Evolutionary conservation across 192 early-diverging fungal genomes (phyloP).

Genomic region (Coemansia sp.): DNA sequence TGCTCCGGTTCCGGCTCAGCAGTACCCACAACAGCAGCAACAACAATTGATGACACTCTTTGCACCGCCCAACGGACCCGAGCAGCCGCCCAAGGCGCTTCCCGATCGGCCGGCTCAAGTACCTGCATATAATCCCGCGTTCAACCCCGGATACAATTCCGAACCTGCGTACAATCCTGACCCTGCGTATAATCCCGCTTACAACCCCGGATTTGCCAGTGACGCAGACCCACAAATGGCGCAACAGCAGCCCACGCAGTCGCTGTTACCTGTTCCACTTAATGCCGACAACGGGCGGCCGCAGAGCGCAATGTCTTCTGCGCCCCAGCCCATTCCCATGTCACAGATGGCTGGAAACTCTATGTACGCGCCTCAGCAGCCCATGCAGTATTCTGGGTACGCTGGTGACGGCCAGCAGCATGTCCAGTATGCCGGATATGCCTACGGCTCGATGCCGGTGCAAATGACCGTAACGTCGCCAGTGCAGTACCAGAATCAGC

Average conservation of each 20-base stretch:
- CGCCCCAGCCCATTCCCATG: constrained; percentile 12
- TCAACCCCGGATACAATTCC: constrained; percentile 37
- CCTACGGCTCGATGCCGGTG: constrained; percentile 8
- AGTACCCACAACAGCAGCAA: constrained; percentile 14
- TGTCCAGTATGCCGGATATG: neutral
- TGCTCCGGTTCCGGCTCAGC: constrained; percentile 4
- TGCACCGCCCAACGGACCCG: constrained; percentile 28
- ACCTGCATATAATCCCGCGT: constrained; percentile 25
- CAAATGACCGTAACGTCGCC: constrained; percentile 10
- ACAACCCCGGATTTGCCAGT: constrained; percentile 25
- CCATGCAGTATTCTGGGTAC: constrained; percentile 9
- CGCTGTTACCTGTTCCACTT: constrained; percentile 6
- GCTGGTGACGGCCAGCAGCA: constrained; percentile 1
- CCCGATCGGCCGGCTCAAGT: constrained; percentile 19
- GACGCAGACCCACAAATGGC: constrained; percentile 9
- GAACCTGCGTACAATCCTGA: constrained; percentile 28
- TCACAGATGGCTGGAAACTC: constrained; percentile 1
- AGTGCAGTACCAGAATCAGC: constrained; percentile 11
- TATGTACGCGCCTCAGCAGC: constrained; percentile 11
- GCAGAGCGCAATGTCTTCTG: neutral
- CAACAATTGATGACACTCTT: constrained; percentile 43
- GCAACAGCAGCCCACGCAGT: constrained; percentile 8
- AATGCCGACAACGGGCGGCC: constrained; percentile 5
- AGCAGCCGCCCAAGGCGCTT: constrained; percentile 19
- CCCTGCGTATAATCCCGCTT: constrained; percentile 25